Conservation (phyloP, 768 basidiomycete genomes). For the Lactarius evosmus region DNA sequence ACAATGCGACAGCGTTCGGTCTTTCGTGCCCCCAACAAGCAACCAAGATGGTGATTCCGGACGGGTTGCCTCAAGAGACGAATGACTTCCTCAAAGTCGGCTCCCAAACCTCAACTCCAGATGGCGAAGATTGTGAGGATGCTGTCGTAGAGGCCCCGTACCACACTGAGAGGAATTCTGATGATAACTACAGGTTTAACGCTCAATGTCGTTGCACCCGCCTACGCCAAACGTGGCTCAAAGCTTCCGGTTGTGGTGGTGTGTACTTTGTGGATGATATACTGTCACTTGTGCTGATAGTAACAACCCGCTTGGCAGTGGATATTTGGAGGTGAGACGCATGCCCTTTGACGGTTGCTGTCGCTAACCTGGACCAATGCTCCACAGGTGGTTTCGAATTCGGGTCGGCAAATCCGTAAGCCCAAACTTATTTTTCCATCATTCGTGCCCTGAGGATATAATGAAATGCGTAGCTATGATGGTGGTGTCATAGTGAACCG, state of each 20-base stretch:
- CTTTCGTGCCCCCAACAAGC: conserved; percentile 31
- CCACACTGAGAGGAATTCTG: not conserved
- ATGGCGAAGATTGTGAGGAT: conserved; percentile 28
- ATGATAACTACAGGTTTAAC: conserved; percentile 22
- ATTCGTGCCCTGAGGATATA: not conserved
- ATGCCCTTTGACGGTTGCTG: not conserved
- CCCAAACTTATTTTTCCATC: not conserved
- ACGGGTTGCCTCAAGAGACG: not conserved
- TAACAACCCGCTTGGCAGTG: conserved; percentile 15
- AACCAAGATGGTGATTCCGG: not conserved
- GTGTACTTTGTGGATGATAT: not conserved
- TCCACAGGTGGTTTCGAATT: conserved; percentile 4
- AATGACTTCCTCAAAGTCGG: not conserved
- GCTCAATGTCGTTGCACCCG: conserved; percentile 29
- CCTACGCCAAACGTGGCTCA: not conserved
- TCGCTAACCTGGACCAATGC: not conserved
- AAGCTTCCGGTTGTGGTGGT: conserved; percentile 31
- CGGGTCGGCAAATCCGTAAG: not conserved
- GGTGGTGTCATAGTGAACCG: conserved; percentile 26
- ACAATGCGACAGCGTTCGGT: conserved; percentile 27
- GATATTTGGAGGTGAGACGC: conserved; percentile 29
- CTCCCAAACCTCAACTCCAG: not conserved
- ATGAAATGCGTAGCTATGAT: not conserved
- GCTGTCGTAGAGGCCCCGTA: not conserved
- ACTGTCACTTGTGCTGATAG: not conserved